phyloP scores from a whole-genome alignment of 169 alveolate genomes.

The Plasmodium blacklocki region DNA sequence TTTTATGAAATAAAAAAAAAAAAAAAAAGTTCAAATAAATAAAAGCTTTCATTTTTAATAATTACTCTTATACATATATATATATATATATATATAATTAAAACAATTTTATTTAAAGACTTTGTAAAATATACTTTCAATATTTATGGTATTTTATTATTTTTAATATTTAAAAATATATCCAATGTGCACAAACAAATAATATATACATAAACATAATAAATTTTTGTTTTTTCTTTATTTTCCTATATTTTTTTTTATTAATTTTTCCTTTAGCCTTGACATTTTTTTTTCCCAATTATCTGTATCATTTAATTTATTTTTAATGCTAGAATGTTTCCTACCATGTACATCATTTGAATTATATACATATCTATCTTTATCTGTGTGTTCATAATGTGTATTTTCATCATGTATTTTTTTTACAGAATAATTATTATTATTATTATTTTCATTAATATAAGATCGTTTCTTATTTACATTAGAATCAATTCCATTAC shows the following conservation, averaged over 20 bases:
- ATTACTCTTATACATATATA: no score
- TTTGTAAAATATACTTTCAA: no score
- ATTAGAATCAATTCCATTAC: slow-evolving; percentile 32
- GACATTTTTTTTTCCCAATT: slow-evolving; percentile 75
- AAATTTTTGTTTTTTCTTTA: background rate
- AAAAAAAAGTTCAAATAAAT: no score
- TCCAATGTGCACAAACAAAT: background rate
- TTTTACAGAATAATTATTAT: slow-evolving; percentile 19
- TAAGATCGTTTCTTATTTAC: slow-evolving; percentile 14
- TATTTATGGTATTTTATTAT: no score
- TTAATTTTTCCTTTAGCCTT: slow-evolving; percentile 59
- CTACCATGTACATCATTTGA: slow-evolving; percentile 19
- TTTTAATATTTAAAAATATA: no score
- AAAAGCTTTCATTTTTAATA: no score
- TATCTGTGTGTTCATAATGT: slow-evolving; percentile 18
- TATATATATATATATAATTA: no score
- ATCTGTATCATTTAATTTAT: slow-evolving; percentile 45
- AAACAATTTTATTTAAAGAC: no score
- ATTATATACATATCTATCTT: slow-evolving; percentile 30
- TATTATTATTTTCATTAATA: slow-evolving; percentile 32
- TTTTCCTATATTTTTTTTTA: slow-evolving; percentile 44
- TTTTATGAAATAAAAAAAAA: no score
- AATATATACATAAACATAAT: background rate
- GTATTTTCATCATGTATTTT: slow-evolving; percentile 19
- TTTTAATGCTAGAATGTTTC: slow-evolving; percentile 13